Base-by-base conservation (phyloP, 805 yeast species). In the Myxozyma geophila region DNA sequence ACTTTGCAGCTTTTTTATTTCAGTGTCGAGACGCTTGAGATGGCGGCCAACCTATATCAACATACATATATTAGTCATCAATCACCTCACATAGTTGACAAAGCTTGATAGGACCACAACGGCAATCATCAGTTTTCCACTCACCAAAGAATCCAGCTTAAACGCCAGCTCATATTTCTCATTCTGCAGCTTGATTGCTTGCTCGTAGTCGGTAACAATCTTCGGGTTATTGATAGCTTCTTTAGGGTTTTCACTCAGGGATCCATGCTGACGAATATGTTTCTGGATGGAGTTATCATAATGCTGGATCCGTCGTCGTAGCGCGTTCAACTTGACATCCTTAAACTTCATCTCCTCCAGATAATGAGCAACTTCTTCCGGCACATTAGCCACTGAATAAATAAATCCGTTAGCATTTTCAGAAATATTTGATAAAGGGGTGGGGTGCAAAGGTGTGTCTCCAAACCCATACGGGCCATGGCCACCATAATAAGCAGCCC, bases 281-380 rank as follows among this genome's bases (percentile, higher is more conserved):
- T 91, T 92, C 72, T 89, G 96, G 59, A 93, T 77, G 67, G 87
- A 90, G n/a, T 83, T 80, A 72, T 93, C 98, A 68, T 87, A 82
- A 62, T 85, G 86, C 69, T 83, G 86, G 67, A 86, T 83, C 70
- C 88, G 83, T 72, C 84, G 85, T 60, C 90, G 81, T 7, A 83
- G 80, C 60, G 89, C 96, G 70, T 84, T 83, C 36, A 87, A 78
- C 70, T 83, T 84, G 46, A 80, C 71, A 73, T 93, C 98, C 64
- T 87, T 84, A 44, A 80, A 82, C 57, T 87, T 82, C 43, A 93
- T 81, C 75, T 95, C 98, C 58, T 89, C 89, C 54, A 93, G 77
- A 43, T 91, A 77, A 71, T 89, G 90, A 59, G 87, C 87, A 50
- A 93, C 82, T 75, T 93, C 99, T 5, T 90, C 86, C 28, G 97